Evolutionary conservation across 2,329 filamentous ascomycete genomes (phyloP).

Genomic region (Drechslerella dactyloides): DNA sequence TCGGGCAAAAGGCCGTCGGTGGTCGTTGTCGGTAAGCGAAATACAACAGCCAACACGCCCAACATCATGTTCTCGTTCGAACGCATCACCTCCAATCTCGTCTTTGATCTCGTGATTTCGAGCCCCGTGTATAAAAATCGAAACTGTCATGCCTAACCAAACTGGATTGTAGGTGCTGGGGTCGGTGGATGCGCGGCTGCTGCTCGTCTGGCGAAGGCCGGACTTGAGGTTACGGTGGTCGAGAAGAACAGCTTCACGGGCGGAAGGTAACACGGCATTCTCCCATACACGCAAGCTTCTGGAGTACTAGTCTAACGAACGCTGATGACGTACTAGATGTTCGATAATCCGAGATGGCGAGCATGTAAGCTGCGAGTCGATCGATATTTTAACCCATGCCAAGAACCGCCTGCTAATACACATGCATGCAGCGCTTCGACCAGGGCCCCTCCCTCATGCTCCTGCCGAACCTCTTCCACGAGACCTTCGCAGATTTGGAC

Average conservation of each 20-base stretch:
- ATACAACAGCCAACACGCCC: constrained; percentile 10
- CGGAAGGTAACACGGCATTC: constrained; percentile 73
- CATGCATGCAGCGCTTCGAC: constrained; percentile 67
- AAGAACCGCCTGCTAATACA: constrained; percentile 1
- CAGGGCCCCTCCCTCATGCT: constrained; percentile 77
- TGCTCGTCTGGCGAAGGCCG: constrained; percentile 73
- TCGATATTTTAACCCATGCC: constrained; percentile 1
- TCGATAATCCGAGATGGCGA: constrained; percentile 42
- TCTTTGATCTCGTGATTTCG: too few species aligned
- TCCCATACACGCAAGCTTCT: too few species aligned
- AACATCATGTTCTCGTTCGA: not conserved
- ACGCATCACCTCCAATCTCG: not conserved
- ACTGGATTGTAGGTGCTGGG: constrained; percentile 66
- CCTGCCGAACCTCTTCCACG: constrained; percentile 72
- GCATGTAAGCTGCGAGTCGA: constrained; percentile 11
- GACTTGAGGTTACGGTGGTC: constrained; percentile 75
- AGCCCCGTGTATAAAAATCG: too few species aligned
- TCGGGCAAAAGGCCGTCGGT: constrained; percentile 59
- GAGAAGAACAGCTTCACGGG: constrained; percentile 78
- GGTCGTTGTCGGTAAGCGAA: constrained; percentile 63
- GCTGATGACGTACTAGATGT: constrained; percentile 14
- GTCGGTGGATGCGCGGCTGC: constrained; percentile 75
- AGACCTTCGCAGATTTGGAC: constrained; percentile 72
- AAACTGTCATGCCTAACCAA: too few species aligned
- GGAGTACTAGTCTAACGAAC: not conserved